phyloP scores from a whole-genome alignment of 1,284 basidiomycete genomes.

The Agaricales sp. region DNA sequence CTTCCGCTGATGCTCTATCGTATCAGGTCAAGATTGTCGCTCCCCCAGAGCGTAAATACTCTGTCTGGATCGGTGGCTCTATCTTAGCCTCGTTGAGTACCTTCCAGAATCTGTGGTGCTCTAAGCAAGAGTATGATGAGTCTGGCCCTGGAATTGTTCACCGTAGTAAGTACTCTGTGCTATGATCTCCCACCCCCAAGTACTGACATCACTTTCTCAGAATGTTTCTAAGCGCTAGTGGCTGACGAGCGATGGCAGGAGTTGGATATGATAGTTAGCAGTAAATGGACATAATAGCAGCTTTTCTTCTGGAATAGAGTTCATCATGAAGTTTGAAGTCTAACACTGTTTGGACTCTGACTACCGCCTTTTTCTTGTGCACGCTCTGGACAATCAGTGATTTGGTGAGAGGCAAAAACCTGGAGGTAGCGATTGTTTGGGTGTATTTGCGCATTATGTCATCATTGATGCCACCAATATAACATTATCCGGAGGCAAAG shows the following conservation, averaged over 20 bases:
- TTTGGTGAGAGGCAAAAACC: too few relatives aligned
- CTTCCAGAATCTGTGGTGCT: constrained; percentile 68
- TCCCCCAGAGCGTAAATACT: constrained; percentile 63
- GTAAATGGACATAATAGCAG: background rate
- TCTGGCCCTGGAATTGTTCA: constrained; percentile 49
- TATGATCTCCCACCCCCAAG: background rate
- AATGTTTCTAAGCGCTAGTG: constrained; percentile 3
- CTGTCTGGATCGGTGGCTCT: constrained; percentile 80
- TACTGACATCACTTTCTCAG: background rate
- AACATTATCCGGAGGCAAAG: too few relatives aligned
- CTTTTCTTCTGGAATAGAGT: background rate
- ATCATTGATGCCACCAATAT: too few relatives aligned
- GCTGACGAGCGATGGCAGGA: background rate
- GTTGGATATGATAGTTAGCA: background rate
- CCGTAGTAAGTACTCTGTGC: constrained; percentile 32
- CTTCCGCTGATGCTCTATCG: background rate
- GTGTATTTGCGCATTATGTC: too few relatives aligned
- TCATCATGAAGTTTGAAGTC: background rate
- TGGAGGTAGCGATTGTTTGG: too few relatives aligned
- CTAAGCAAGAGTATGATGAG: constrained; percentile 63
- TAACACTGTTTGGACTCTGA: too few relatives aligned
- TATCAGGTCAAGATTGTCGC: constrained; percentile 61
- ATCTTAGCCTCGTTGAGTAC: constrained; percentile 73
- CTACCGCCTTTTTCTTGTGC: too few relatives aligned
- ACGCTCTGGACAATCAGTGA: too few relatives aligned